Evolutionary conservation across 495 filamentous ascomycete genomes (phyloP).

Genomic region (Xylaria bambusicola): DNA sequence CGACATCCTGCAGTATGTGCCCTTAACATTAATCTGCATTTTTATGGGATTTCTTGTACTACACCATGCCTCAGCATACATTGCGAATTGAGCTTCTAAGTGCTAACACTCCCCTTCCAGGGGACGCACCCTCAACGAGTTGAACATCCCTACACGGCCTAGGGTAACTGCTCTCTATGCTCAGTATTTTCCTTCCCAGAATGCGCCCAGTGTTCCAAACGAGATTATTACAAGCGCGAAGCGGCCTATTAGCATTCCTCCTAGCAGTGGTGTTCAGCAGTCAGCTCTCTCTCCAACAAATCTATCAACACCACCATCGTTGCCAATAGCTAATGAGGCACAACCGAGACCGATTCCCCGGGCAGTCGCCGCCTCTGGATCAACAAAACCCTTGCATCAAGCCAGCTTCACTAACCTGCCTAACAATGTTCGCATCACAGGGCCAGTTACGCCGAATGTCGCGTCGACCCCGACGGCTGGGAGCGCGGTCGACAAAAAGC

Average conservation of each 20-base stretch:
- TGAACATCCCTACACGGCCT: conserved; percentile 63
- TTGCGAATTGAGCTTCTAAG: conserved; percentile 21
- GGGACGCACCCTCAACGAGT: conserved; percentile 70
- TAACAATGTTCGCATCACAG: neutral
- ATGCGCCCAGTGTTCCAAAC: conserved; percentile 15
- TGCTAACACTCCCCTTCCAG: conserved; percentile 45
- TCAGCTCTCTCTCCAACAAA: conserved; percentile 8
- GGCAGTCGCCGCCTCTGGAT: neutral
- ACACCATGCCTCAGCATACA: conserved; percentile 25
- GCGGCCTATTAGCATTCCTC: neutral
- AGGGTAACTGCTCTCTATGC: conserved; percentile 39
- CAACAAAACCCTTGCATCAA: neutral
- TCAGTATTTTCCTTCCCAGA: conserved; percentile 14
- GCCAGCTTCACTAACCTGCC: neutral
- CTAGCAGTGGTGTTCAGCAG: neutral
- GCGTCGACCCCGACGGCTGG: neutral
- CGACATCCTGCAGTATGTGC: conserved; percentile 75
- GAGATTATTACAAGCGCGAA: conserved; percentile 16
- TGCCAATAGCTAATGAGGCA: neutral
- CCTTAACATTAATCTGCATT: conserved; percentile 10
- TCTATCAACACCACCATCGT: neutral
- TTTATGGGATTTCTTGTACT: conserved; percentile 19
- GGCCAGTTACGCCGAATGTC: neutral
- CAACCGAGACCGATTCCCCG: neutral
- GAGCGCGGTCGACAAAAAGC: neutral